Evolutionary conservation across 257 asterid genomes (phyloP), one percentile per base, ranked within the genome.

Genomic region (Buddleja alternifolia): DNA sequence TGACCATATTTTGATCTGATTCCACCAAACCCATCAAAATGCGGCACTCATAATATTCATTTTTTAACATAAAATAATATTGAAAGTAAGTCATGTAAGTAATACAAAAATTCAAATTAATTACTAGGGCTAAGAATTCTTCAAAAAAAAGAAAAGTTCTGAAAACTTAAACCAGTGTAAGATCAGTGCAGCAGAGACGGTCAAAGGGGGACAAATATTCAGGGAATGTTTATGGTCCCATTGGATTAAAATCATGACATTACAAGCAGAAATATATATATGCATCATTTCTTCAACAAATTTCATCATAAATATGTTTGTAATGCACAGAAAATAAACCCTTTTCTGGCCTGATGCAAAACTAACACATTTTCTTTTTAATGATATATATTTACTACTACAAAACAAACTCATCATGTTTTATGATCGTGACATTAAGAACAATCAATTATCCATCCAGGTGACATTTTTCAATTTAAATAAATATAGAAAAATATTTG

Each of bases 181-280:
- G 64, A 66, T 65, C 36, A 59, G 6, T 10, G 52, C 8, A 40
- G 68, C 53, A 45, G 39, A 74, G 47, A 17, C 69, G 55, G 87
- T 82, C 83, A 80, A 84, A 73, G 79, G 79, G 66, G 54, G 83
- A 84, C 89, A 84, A 62, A 17, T n/a, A 32, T n/a, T 29, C 73
- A 73, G 82, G 60, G 83, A 74, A 83, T 79, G 81, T 81, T 76
- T 60, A 50, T 68, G 84, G 85, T 84, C 84, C 83, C 86, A 74
- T 53, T 50, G 66, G 57, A 24, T 24, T 12, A 60, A 68, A 78
- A 71, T 81, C 81, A 71, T 77, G 83, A 56, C 81, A 67, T 40
- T 64, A 48, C 64, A 40, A 47, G 59, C 40, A 51, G 48, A 21
- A 12, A 29, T n/a, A n/a, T n/a, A n/a, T n/a, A 29, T 24, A n/a